phyloP scores from a whole-genome alignment of 2,329 filamentous ascomycete genomes.

The Gnomoniopsis smithogilvyi region DNA sequence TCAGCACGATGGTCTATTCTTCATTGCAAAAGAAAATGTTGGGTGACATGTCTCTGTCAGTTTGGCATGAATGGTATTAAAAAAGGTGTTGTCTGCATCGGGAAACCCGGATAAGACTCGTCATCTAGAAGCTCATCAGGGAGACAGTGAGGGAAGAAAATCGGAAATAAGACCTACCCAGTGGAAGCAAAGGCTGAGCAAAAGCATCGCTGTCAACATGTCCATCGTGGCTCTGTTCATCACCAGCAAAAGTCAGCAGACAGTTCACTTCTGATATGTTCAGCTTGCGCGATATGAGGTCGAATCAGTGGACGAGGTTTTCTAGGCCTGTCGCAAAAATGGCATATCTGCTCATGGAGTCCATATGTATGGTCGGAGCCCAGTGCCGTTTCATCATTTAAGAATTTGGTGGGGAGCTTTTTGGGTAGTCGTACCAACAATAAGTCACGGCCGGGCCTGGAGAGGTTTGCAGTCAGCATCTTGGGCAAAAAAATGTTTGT shows the following conservation, averaged over 20 bases:
- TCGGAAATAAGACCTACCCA: slow-evolving; percentile 24
- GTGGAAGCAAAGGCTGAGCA: neutral
- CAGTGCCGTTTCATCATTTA: slow-evolving; percentile 92
- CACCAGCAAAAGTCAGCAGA: slow-evolving; percentile 2
- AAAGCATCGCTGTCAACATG: neutral
- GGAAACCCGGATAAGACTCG: slow-evolving; percentile 72
- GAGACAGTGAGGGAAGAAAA: slow-evolving; percentile 10
- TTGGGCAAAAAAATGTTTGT: neutral
- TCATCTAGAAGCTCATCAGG: slow-evolving; percentile 61
- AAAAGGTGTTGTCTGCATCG: slow-evolving; percentile 65
- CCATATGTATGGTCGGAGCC: slow-evolving; percentile 68
- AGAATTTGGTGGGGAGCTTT: slow-evolving; percentile 22
- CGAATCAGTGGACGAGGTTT: slow-evolving; percentile 97
- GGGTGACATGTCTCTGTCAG: slow-evolving; percentile 32
- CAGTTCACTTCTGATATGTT: neutral
- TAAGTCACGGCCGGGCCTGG: slow-evolving; percentile 11
- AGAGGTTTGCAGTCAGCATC: slow-evolving; percentile 19
- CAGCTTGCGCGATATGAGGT: slow-evolving; percentile 13
- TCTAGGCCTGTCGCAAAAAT: slow-evolving; percentile 96
- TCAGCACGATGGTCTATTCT: slow-evolving; percentile 5
- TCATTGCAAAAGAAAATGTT: slow-evolving; percentile 21
- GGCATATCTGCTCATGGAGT: slow-evolving; percentile 77
- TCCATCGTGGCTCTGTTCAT: neutral
- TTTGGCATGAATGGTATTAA: slow-evolving; percentile 71
- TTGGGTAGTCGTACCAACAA: slow-evolving; percentile 17